These are phyloP conservation scores for Beauveria rudraprayagi DNA, from an alignment of 2,329 filamentous ascomycete genomes.

Conservation along the genomic window DNA sequence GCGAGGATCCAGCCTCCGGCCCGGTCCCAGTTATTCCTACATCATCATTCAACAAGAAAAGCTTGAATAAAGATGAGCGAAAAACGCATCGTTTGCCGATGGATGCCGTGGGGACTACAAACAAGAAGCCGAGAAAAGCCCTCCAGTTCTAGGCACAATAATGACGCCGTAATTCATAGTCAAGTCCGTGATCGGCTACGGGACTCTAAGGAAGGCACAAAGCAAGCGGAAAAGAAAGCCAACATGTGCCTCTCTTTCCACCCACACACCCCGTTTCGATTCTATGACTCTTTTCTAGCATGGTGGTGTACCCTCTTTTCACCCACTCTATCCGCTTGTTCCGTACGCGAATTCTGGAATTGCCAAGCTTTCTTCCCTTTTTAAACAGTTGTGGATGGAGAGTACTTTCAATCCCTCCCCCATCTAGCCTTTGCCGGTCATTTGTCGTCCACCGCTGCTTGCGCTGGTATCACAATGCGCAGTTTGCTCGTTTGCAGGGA, in stretches of 20 bases:
- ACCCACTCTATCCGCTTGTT: slow-evolving; percentile 1
- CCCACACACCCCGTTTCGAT: background rate
- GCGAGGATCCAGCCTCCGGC: background rate
- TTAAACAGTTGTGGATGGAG: too few species aligned
- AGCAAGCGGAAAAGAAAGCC: background rate
- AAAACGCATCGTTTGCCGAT: too few species aligned
- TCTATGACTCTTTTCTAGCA: background rate
- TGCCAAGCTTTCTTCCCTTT: background rate
- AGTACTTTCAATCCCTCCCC: too few species aligned
- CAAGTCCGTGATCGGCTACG: background rate
- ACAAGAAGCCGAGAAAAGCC: too few species aligned
- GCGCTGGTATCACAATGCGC: too few species aligned
- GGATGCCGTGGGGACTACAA: too few species aligned
- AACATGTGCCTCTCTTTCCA: background rate
- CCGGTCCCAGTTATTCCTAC: background rate
- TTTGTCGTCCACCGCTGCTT: too few species aligned
- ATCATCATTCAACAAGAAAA: too few species aligned
- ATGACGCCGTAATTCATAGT: background rate
- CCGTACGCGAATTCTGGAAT: slow-evolving; percentile 3
- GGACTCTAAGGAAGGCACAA: background rate
- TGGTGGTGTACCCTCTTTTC: background rate
- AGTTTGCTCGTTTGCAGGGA: too few species aligned
- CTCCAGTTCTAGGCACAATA: background rate
- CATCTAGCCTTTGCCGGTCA: too few species aligned
- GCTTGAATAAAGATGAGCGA: too few species aligned